These are phyloP conservation scores for Fragilaria crotonensis DNA, from an alignment of 108 stramenopile genomes.

Conservation along the genomic window DNA sequence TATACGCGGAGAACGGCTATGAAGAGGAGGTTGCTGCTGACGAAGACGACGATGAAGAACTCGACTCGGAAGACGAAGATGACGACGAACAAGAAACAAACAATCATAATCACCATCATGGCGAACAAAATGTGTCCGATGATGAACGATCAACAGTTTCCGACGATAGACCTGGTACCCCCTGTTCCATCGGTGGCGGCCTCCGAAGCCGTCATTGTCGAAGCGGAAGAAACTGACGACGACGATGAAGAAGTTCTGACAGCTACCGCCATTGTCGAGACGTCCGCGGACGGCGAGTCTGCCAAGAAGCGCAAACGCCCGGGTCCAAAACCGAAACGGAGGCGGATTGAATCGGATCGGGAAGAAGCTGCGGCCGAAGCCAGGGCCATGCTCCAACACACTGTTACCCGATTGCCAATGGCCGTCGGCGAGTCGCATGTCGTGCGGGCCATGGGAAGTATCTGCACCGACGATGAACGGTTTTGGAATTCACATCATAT, in stretches of 20 bases:
- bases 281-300: not conserved
- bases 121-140: too few relatives aligned
- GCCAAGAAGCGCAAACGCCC: not conserved
- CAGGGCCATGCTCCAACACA: constrained; percentile 30
- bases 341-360: constrained; percentile 20
- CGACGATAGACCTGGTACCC: not conserved
- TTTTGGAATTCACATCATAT: constrained; percentile 54
- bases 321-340: not conserved
- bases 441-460: constrained; percentile 65
- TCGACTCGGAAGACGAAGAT: not conserved
- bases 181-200: not conserved
- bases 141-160: not conserved
- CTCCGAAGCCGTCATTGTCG: constrained; percentile 2
- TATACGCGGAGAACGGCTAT: too few relatives aligned
- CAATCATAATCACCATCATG: too few relatives aligned
- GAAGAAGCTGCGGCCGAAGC: constrained; percentile 52
- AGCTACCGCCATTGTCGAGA: not conserved
- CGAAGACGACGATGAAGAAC: not conserved
- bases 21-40: not conserved
- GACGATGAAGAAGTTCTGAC: constrained; percentile 4
- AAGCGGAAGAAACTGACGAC: constrained; percentile 2
- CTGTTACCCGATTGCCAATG: constrained; percentile 51
- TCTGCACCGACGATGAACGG: constrained; percentile 11
- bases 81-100: too few relatives aligned
- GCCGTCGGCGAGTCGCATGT: constrained; percentile 33